Evolutionary conservation across 768 basidiomycete species (phyloP).

Genomic region (Cyclocybe cylindracea): DNA sequence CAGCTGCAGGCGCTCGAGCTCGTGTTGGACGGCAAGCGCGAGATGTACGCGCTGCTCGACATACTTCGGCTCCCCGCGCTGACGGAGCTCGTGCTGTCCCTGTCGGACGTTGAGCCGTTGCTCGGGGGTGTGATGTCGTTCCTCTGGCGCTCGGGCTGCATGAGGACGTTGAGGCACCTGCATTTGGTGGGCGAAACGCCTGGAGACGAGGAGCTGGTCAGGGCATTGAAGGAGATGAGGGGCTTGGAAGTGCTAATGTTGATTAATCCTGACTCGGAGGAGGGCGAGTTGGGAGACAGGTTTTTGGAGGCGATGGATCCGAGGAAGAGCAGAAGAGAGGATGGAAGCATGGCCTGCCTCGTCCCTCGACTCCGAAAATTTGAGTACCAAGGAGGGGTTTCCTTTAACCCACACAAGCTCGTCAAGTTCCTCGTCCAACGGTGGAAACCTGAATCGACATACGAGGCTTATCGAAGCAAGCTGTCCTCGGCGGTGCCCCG

Average conservation of each 20-base stretch:
- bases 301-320: constrained; percentile 17
- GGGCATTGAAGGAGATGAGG: constrained; percentile 12
- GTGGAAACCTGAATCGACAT: constrained; percentile 4
- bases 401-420: constrained; percentile 13
- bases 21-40: constrained; percentile 12
- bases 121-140: constrained; percentile 11
- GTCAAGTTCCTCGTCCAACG: constrained; percentile 12
- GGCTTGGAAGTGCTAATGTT: constrained; percentile 13
- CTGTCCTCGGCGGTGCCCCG: too few species aligned
- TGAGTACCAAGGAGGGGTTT: constrained; percentile 17
- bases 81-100: constrained; percentile 16
- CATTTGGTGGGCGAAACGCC: constrained; percentile 24
- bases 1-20: constrained; percentile 17
- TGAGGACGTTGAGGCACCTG: constrained; percentile 7
- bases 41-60: constrained; percentile 12
- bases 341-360: neutral
- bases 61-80: constrained; percentile 16
- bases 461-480: neutral
- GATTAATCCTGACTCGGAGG: constrained; percentile 16
- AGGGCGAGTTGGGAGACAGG: constrained; percentile 14
- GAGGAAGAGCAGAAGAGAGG: neutral
- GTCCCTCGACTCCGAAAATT: constrained; percentile 12
- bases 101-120: constrained; percentile 14
- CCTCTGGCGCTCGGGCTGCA: constrained; percentile 14
- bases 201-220: constrained; percentile 13